Conservation (phyloP, 2,329 filamentous ascomycete genomes). For the Lachnellula hyalina region DNA sequence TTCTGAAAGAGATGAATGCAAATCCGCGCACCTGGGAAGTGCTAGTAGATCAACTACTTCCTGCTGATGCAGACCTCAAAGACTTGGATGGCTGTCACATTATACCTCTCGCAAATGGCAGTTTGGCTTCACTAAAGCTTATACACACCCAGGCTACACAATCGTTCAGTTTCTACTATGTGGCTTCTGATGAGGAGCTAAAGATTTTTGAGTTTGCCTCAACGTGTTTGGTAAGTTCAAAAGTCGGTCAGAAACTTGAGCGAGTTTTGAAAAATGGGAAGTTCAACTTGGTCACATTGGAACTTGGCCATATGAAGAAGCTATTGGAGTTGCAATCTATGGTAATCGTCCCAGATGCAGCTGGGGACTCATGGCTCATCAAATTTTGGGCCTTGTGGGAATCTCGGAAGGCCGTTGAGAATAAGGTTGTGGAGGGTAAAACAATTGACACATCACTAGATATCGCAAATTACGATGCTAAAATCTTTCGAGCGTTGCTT, state of each 20-base stretch:
- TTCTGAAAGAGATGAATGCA: constrained; percentile 6
- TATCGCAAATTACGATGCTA: background rate
- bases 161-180: constrained; percentile 8
- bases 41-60: constrained; percentile 9
- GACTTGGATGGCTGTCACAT: constrained; percentile 25
- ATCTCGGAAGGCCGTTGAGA: no score
- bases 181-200: constrained; percentile 12
- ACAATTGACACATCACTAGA: background rate
- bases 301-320: constrained; percentile 13
- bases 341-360: background rate
- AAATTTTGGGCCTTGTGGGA: constrained; percentile 24
- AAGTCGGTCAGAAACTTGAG: background rate
- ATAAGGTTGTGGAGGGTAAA: background rate
- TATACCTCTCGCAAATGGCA: constrained; percentile 23
- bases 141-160: background rate
- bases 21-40: constrained; percentile 6
- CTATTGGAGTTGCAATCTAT: constrained; percentile 9
- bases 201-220: constrained; percentile 24
- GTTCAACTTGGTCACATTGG: constrained; percentile 23
- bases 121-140: constrained; percentile 15
- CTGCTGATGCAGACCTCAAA: constrained; percentile 6
- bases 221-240: constrained; percentile 7
- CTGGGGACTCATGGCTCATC: constrained; percentile 17
- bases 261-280: constrained; percentile 2
- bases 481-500: constrained; percentile 9